Percentiles rank a stretch among this genome's conserved stretches.
Conservation (phyloP, 2,329 filamentous ascomycete genomes). For the Mycogone perniciosa region DNA sequence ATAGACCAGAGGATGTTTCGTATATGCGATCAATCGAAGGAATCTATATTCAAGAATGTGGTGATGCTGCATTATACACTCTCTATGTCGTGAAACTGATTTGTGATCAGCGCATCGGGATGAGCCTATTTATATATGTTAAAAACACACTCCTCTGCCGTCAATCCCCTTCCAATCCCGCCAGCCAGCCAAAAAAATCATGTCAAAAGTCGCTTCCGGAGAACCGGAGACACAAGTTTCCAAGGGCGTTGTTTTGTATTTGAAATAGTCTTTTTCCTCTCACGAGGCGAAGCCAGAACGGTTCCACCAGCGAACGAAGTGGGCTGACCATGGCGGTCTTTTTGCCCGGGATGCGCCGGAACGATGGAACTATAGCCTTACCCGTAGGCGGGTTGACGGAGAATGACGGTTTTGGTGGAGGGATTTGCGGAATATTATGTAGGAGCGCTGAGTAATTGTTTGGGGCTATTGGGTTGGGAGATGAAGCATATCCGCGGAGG, state of each 20-base stretch:
- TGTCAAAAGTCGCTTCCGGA: not conserved
- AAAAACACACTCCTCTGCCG: not conserved
- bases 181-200: no score
- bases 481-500: not conserved
- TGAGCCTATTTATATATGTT: no score
- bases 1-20: not conserved
- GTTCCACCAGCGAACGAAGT: no score
- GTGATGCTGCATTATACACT: no score
- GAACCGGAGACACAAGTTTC: conserved; percentile 10
- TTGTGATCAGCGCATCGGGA: no score
- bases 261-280: not conserved
- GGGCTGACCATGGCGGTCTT: no score
- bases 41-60: not conserved
- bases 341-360: no score
- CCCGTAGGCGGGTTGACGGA: not conserved
- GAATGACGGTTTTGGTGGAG: not conserved
- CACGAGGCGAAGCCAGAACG: no score
- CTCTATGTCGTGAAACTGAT: no score
- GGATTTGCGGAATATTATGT: not conserved
- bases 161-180: not conserved
- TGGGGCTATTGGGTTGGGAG: not conserved
- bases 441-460: not conserved
- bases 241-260: not conserved
- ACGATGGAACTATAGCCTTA: no score
- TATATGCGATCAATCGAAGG: not conserved